Conservation (phyloP, 2,329 filamentous ascomycete genomes). For the Aspergillus aculeatinus region DNA sequence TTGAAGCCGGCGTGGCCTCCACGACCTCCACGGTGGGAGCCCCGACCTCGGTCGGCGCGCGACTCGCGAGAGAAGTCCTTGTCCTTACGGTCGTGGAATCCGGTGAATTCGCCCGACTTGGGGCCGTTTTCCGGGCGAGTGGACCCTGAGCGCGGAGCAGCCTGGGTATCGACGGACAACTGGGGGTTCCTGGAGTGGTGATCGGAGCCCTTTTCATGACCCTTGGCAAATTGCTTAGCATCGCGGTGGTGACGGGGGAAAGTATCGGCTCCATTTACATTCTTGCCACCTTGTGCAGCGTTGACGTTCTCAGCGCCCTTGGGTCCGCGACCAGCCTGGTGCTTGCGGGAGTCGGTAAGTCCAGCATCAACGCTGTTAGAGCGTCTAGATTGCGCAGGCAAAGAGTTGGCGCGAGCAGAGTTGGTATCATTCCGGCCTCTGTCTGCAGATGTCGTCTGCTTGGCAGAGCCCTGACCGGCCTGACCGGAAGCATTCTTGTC, state of each 20-base stretch:
- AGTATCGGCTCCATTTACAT: constrained; percentile 31
- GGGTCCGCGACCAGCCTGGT: constrained; percentile 28
- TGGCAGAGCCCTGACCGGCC: constrained; percentile 27
- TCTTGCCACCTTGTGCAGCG: constrained; percentile 25
- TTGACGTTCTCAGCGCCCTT: constrained; percentile 36
- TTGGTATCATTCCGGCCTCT: constrained; percentile 38
- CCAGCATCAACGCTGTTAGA: constrained; percentile 37
- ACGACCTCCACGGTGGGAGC: constrained; percentile 43
- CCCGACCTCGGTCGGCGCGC: constrained; percentile 41
- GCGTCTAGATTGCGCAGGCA: constrained; percentile 39
- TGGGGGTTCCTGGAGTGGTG: constrained; percentile 29
- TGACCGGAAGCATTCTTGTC: constrained; percentile 38
- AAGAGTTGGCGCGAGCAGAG: constrained; percentile 39
- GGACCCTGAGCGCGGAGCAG: constrained; percentile 27
- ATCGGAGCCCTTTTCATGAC: constrained; percentile 33
- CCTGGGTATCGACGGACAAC: constrained; percentile 35
- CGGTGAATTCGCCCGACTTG: constrained; percentile 37
- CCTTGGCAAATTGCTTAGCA: constrained; percentile 35
- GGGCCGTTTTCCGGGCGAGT: constrained; percentile 39
- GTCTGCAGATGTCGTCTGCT: constrained; percentile 33
- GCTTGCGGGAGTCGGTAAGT: constrained; percentile 34
- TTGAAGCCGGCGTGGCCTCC: constrained; percentile 35
- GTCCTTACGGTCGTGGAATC: constrained; percentile 34
- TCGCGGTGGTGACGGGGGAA: constrained; percentile 34
- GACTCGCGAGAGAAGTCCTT: constrained; percentile 39